Evolutionary conservation across 1,284 basidiomycete genomes (phyloP), one percentile per base, ranked within the genome.

Genomic region (Microstroma glucosiphilum): DNA sequence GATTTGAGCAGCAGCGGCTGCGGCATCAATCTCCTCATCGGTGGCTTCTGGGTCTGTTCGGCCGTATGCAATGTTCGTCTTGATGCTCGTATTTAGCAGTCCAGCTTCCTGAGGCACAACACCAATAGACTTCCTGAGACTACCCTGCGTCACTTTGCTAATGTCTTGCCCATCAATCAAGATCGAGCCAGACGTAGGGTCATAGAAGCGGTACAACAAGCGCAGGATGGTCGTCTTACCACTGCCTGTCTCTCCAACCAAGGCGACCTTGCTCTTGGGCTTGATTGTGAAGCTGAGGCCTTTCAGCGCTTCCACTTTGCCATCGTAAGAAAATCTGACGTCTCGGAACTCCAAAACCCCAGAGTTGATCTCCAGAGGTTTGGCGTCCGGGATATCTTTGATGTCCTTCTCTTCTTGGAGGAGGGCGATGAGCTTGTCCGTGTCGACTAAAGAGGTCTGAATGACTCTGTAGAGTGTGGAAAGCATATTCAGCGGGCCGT

Each of bases 151-250:
- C 13, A 94, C 85, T 68, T 91, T 87, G 41, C 88, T 84, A 62
- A 96, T 88, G 72, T 94, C 89, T 73, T 88, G 84, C 1, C 89
- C 90, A 72, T 94, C 90, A 66, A 93, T 87, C 57, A 75, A 59
- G 58, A 81, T 80, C n/a, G 67, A 64, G 4, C 78, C 77, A 61
- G 67, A 61, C 41, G 70, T 72, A 70, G 91, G 83, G 73, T 94
- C 92, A 79, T 94, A 93, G 82, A 96, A 92, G 54, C 91, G 85
- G 79, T 90, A 94, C 15, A 96, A 82, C 55, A 92, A 83, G 17
- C 90, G 87, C 60, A 91, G 80, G 60, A 92, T 85, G 0, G 91
- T 91, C 8, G 87, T 89, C 78, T 91, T 92, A 46, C 89, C 88
- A 13, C 88, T 83, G 4, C 89, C 89, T 17, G 88, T 88, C 75